phyloP scores from a whole-genome alignment of 2,329 filamentous ascomycete genomes.

The Blastomyces parvus region DNA sequence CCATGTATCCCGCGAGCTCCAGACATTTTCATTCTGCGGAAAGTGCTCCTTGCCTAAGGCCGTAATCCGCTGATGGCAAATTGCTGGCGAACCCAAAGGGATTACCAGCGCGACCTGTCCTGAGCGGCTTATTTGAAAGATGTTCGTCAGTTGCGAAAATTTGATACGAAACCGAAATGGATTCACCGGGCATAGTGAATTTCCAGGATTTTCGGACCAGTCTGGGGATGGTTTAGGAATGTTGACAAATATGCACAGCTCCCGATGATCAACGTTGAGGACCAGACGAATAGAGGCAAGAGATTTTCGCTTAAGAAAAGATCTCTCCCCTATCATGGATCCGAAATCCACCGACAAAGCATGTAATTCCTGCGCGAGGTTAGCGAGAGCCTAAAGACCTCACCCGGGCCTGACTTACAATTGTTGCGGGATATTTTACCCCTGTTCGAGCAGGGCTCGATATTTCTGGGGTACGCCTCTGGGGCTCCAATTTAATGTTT shows the following conservation, averaged over 20 bases:
- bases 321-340: constrained; percentile 43
- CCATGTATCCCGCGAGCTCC: constrained; percentile 51
- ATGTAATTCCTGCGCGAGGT: constrained; percentile 31
- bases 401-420: constrained; percentile 23
- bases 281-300: constrained; percentile 29
- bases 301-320: constrained; percentile 53
- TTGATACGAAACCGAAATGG: constrained; percentile 37
- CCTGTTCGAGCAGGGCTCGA: constrained; percentile 28
- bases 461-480: constrained; percentile 17
- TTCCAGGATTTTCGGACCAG: constrained; percentile 3
- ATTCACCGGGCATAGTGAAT: constrained; percentile 13
- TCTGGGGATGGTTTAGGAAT: constrained; percentile 23
- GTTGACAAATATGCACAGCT: constrained; percentile 40
- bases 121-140: constrained; percentile 27
- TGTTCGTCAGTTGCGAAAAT: constrained; percentile 35
- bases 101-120: constrained; percentile 28
- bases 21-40: constrained; percentile 34
- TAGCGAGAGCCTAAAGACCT: not conserved
- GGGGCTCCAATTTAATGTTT: constrained; percentile 21
- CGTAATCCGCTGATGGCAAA: constrained; percentile 35
- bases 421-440: constrained; percentile 26
- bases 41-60: constrained; percentile 30
- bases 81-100: constrained; percentile 36
- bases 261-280: constrained; percentile 37
- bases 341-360: constrained; percentile 53